Conservation (phyloP, 1,284 basidiomycete species). For the Omphalotus olearius region DNA sequence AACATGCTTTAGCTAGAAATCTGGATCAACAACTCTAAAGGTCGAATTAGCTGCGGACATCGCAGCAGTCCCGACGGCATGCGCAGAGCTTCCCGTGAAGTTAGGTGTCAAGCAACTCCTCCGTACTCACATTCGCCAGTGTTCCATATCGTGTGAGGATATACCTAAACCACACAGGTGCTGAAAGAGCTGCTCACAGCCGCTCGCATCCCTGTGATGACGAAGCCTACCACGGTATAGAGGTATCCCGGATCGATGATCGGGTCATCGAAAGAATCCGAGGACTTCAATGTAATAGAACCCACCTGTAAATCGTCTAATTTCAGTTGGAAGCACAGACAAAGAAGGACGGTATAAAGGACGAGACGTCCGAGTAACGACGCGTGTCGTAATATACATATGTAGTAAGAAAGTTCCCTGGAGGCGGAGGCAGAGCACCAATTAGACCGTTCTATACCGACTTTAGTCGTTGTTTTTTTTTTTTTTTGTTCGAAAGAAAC, state of each 20-base stretch:
- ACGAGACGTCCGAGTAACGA: conserved; percentile 13
- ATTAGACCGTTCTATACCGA: conserved; percentile 10
- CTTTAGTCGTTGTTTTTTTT: background rate
- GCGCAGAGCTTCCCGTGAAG: conserved; percentile 20
- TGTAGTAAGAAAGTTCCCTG: conserved; percentile 13
- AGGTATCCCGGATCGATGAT: conserved; percentile 35
- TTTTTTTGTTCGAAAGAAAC: background rate
- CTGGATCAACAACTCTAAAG: conserved; percentile 45
- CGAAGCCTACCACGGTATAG: conserved; percentile 30
- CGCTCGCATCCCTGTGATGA: conserved; percentile 29
- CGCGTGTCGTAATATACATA: conserved; percentile 12
- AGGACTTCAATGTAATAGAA: conserved; percentile 9
- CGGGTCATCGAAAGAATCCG: conserved; percentile 33
- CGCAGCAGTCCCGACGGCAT: conserved; percentile 25
- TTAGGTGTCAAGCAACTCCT: conserved; percentile 21
- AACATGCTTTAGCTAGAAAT: conserved; percentile 33
- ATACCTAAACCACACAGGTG: conserved; percentile 31
- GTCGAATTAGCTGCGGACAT: conserved; percentile 21
- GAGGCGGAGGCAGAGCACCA: conserved; percentile 4
- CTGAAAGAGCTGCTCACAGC: conserved; percentile 28
- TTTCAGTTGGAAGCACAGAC: background rate
- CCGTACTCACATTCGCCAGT: background rate
- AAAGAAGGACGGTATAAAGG: background rate
- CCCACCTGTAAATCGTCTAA: conserved; percentile 3
- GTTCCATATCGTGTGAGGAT: background rate